A percentile compares a stretch with the other conserved stretches of the same genome.
Conservation (phyloP, 225 moss, liverwort and hornwort genomes). For the Physcomitrellopsis africana region DNA sequence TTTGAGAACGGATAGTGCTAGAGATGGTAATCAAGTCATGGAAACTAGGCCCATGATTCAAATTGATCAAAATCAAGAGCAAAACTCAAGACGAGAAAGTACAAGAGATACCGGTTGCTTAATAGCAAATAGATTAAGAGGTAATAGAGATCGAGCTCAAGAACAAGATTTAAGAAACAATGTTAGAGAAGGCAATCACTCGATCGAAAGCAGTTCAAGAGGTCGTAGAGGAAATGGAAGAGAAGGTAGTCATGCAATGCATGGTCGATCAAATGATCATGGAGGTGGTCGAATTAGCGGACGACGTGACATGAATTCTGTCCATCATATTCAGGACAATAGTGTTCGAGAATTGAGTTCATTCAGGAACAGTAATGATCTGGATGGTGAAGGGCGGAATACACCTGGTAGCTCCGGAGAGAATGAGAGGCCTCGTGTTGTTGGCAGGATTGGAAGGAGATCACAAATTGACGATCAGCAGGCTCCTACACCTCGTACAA, state of each 20-base stretch:
- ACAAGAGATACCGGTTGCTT: slow-evolving; percentile 44
- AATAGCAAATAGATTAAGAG: slow-evolving; percentile 41
- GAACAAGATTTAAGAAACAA: slow-evolving; percentile 30
- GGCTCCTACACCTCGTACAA: slow-evolving; percentile 35
- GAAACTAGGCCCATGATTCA: slow-evolving; percentile 41
- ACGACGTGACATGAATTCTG: slow-evolving; percentile 38
- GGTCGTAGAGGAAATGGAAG: slow-evolving; percentile 34
- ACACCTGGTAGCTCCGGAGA: slow-evolving; percentile 36
- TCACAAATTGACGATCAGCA: slow-evolving; percentile 32
- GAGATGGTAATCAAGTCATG: slow-evolving; percentile 43
- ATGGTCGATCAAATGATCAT: slow-evolving; percentile 40
- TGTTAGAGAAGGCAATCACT: slow-evolving; percentile 35
- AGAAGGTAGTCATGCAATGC: slow-evolving; percentile 46
- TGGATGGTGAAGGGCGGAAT: slow-evolving; percentile 27
- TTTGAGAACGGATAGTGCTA: slow-evolving; percentile 17
- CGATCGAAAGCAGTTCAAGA: slow-evolving; percentile 46
- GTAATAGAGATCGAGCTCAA: slow-evolving; percentile 28
- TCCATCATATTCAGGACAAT: slow-evolving; percentile 38
- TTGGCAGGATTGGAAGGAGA: slow-evolving; percentile 33
- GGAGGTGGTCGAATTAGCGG: slow-evolving; percentile 49
- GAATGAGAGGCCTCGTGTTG: slow-evolving; percentile 41
- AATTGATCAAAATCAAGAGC: slow-evolving; percentile 38
- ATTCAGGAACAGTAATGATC: slow-evolving; percentile 40
- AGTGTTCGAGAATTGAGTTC: slow-evolving; percentile 40
- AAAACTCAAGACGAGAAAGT: slow-evolving; percentile 31